A percentile compares a stretch with the other conserved stretches of the same genome.
phyloP scores from a whole-genome alignment of 2,329 filamentous ascomycete species.

The Pyricularia sp. region DNA sequence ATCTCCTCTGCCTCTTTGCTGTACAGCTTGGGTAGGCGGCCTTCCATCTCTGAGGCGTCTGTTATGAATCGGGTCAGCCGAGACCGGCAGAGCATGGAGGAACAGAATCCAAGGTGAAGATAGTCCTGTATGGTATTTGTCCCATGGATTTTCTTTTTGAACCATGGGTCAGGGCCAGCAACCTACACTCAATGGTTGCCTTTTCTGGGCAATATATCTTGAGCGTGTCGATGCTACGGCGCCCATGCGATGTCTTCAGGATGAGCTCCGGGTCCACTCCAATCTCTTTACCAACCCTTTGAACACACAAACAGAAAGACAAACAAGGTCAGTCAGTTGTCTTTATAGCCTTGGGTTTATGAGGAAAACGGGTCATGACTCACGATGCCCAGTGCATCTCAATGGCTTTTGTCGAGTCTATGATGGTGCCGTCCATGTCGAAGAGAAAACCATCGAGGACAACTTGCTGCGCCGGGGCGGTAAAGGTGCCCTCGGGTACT shows the following conservation, averaged over 20 bases:
- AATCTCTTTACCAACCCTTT: slow-evolving; percentile 67
- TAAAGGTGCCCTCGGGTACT: slow-evolving; percentile 16
- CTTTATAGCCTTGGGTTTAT: neutral
- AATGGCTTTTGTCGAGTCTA: slow-evolving; percentile 67
- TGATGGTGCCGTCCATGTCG: slow-evolving; percentile 74
- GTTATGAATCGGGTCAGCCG: slow-evolving; percentile 49
- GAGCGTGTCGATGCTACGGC: slow-evolving; percentile 77
- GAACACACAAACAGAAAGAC: neutral
- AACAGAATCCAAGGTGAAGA: neutral
- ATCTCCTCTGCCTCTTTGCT: slow-evolving; percentile 73
- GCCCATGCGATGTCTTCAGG: slow-evolving; percentile 79
- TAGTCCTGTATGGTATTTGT: neutral
- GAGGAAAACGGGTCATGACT: slow-evolving; percentile 12
- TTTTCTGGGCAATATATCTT: slow-evolving; percentile 67
- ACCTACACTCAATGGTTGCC: slow-evolving; percentile 87
- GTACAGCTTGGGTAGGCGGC: slow-evolving; percentile 60
- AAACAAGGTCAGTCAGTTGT: slow-evolving; percentile 5
- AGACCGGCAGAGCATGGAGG: slow-evolving; percentile 51
- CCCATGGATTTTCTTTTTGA: neutral
- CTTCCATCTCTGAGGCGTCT: slow-evolving; percentile 75
- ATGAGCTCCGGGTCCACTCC: slow-evolving; percentile 76
- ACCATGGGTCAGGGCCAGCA: neutral
- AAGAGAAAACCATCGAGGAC: slow-evolving; percentile 48
- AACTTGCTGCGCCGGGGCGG: slow-evolving; percentile 29
- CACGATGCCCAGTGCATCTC: slow-evolving; percentile 65